Percentiles rank a stretch among this genome's conserved stretches.
phyloP scores from a whole-genome alignment of 352 stramenopile species.

The Phytophthora cactorum region DNA sequence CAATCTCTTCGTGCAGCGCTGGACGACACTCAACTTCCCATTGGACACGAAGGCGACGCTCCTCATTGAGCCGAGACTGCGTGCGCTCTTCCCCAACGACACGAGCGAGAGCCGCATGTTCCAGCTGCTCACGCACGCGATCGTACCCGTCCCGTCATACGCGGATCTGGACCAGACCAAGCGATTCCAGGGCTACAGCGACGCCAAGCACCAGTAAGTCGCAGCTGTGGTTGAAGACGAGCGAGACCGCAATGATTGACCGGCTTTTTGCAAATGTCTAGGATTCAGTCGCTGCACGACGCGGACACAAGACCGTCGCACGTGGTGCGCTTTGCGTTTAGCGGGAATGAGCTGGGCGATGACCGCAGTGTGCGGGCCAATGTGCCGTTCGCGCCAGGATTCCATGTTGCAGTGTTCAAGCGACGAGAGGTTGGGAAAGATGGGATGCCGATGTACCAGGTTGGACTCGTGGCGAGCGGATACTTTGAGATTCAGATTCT shows the following conservation, averaged over 20 bases:
- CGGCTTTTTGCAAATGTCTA: slow-evolving; percentile 12
- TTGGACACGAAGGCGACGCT: slow-evolving; percentile 30
- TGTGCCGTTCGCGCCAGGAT: slow-evolving; percentile 61
- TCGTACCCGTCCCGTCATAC: slow-evolving; percentile 70
- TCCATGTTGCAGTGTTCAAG: slow-evolving; percentile 64
- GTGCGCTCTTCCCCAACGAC: slow-evolving; percentile 42
- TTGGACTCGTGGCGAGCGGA: slow-evolving; percentile 62
- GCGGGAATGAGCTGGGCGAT: slow-evolving; percentile 56
- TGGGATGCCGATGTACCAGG: slow-evolving; percentile 37
- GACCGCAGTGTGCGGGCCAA: slow-evolving; percentile 82
- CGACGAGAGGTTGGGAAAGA: slow-evolving; percentile 5
- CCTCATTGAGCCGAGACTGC: slow-evolving; percentile 41
- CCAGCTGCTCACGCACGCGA: slow-evolving; percentile 70
- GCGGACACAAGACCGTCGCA: slow-evolving; percentile 36
- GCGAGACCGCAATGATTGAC: neutral
- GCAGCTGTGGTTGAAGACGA: neutral
- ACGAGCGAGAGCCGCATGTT: slow-evolving; percentile 67
- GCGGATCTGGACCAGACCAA: slow-evolving; percentile 63
- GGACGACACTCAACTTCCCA: slow-evolving; percentile 70
- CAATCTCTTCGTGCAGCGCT: slow-evolving; percentile 62
- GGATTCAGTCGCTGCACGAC: slow-evolving; percentile 37
- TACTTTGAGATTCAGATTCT: slow-evolving; percentile 87
- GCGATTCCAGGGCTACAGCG: slow-evolving; percentile 34
- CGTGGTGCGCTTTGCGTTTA: slow-evolving; percentile 56
- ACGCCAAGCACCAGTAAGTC: slow-evolving; percentile 52